Percentiles rank a stretch among this genome's conserved stretches.
phyloP scores from a whole-genome alignment of 2,329 filamentous ascomycete genomes.

The Alternaria sp. region DNA sequence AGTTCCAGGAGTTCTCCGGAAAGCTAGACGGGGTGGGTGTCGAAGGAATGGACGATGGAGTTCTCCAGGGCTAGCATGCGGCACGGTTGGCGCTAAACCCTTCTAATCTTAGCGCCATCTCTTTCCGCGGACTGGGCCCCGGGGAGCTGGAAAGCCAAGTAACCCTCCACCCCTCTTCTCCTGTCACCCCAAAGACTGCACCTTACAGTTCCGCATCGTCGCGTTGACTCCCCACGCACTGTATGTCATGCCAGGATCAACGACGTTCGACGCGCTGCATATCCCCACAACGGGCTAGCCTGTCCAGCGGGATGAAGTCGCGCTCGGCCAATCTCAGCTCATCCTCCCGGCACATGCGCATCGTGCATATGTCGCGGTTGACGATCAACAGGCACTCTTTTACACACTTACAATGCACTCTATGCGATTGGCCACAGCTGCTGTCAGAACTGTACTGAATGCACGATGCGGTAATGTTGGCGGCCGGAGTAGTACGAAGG shows the following conservation, averaged over 20 bases:
- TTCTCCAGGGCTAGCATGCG: background rate
- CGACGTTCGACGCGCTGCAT: background rate
- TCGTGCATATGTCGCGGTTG: conserved; percentile 13
- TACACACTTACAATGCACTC: conserved; percentile 15
- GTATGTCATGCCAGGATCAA: background rate
- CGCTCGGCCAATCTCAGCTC: conserved; percentile 13
- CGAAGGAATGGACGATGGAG: background rate
- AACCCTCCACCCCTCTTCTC: background rate
- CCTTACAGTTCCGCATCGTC: background rate
- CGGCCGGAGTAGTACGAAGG: background rate
- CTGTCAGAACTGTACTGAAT: background rate
- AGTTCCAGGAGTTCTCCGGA: background rate
- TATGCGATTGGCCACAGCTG: conserved; percentile 1
- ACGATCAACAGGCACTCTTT: conserved; percentile 13
- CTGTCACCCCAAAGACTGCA: background rate
- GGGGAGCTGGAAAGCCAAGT: background rate
- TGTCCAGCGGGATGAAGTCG: background rate
- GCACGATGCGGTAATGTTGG: background rate
- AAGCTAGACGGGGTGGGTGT: background rate
- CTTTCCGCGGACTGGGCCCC: background rate
- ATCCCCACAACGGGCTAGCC: background rate
- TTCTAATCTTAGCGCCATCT: background rate
- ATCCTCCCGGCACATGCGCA: conserved; percentile 15
- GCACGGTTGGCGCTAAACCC: background rate
- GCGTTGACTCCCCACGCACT: background rate